Percentiles rank a stretch among this genome's conserved stretches.
Evolutionary conservation across 306 rosid species (phyloP).

Genomic region (Inga leiocalycina): DNA sequence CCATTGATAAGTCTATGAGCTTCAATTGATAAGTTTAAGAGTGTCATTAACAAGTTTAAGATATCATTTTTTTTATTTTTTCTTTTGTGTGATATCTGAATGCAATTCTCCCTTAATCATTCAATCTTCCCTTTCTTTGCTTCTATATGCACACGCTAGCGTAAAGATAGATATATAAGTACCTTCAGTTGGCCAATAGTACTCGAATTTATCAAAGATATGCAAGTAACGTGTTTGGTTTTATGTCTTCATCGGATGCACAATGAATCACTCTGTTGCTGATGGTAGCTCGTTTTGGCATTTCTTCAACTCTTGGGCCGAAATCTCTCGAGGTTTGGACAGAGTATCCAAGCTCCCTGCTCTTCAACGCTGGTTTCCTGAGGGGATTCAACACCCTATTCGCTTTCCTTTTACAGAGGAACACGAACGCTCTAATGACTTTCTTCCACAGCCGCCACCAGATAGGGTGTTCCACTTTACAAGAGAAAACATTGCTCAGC

Average conservation of each 20-base stretch:
- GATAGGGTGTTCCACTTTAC: slow-evolving; percentile 38
- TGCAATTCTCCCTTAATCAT: too few relatives aligned
- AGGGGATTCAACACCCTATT: slow-evolving; percentile 1
- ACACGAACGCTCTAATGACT: not conserved
- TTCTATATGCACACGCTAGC: too few relatives aligned
- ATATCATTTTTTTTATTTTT: too few relatives aligned
- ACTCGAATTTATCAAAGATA: too few relatives aligned
- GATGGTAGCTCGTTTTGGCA: slow-evolving; percentile 38
- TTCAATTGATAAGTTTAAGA: too few relatives aligned
- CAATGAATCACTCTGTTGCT: slow-evolving; percentile 5
- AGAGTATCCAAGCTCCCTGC: not conserved
- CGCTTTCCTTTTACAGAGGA: not conserved
- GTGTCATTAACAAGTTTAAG: too few relatives aligned
- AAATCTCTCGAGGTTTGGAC: not conserved
- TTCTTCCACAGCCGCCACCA: not conserved
- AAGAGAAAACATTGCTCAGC: slow-evolving; percentile 28
- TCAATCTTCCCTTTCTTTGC: too few relatives aligned
- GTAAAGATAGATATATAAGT: too few relatives aligned
- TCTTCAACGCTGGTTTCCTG: not conserved
- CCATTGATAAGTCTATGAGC: too few relatives aligned
- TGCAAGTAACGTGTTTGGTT: too few relatives aligned
- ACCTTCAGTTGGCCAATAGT: too few relatives aligned
- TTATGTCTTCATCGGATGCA: slow-evolving; percentile 22
- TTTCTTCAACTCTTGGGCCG: slow-evolving; percentile 43
- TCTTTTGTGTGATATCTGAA: too few relatives aligned